Base-by-base conservation (phyloP, 1,284 basidiomycete species). In the Leccinum griseonigrum region DNA sequence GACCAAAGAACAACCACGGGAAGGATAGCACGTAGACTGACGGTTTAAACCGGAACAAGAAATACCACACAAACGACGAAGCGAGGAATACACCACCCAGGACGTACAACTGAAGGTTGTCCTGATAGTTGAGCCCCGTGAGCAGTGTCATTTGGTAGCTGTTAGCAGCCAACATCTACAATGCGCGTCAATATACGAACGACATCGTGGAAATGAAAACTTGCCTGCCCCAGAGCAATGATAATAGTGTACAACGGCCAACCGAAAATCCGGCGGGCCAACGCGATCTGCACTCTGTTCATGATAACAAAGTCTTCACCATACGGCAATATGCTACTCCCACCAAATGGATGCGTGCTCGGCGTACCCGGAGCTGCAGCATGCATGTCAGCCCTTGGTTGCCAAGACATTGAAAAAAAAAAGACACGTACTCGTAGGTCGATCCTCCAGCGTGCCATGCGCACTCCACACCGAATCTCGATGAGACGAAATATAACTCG, bases 71-170 rank as follows among this genome's bases (percentile, higher is more conserved):
- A 52, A 87, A 81, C 5, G 94, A 93, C 7, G 93, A 86, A 11
- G 86, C 92, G 53, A 95, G 79, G 81, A 96, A 96, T 66, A 97
- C 83, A 64, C 84, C 86, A 60, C 94, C 91, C 29, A 97, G 85
- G 58, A 96, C 92, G 72, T 96, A 97, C n/a, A 95, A 83, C 71
- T 95, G 91, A 36, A 91, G 67, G 68, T 90, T 81, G 62, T 87
- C 85, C 72, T 94, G 87, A 76, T 87, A 93, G 69, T 92, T 94
- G 69, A 88, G 85, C 59, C 94, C 94, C 28, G 91, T 90, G 40
- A 96, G 81, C 31, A 96, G 79, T 26, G 92, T 95, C 69, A 96
- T 90, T 77, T 97, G 94, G 86, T 96, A 97, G 72, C 94, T 95
- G n/a, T 94, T 95, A 43, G 91, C 90, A 64, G 87, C 86, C 66